These are phyloP conservation scores for Mucor mucedo DNA, from an alignment of 371 early-diverging fungal species.

Conservation along the genomic window DNA sequence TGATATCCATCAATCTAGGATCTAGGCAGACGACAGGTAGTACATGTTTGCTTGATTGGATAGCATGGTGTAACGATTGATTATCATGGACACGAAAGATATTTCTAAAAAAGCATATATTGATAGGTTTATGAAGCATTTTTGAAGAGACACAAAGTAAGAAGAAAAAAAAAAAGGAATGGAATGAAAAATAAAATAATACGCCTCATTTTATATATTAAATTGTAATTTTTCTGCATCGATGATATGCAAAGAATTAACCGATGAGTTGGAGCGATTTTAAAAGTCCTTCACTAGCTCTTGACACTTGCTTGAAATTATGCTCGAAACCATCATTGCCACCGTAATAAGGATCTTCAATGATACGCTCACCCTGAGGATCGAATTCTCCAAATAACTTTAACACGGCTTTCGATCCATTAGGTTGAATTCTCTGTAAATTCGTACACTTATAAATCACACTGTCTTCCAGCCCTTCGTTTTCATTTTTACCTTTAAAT, in stretches of 20 bases:
- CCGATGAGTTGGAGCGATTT: conserved; percentile 35
- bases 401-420: conserved; percentile 52
- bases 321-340: conserved; percentile 83
- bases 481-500: conserved; percentile 60
- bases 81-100: conserved; percentile 46
- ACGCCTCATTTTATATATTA: not conserved
- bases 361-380: conserved; percentile 76
- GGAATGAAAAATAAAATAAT: not conserved
- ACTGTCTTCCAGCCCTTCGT: not conserved
- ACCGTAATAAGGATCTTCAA: conserved; percentile 91
- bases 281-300: conserved; percentile 60
- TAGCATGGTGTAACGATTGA: conserved; percentile 17
- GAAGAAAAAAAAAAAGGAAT: not conserved
- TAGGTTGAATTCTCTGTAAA: conserved; percentile 36
- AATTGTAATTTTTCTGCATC: not conserved
- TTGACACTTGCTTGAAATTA: conserved; percentile 84
- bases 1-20: conserved; percentile 35
- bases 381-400: conserved; percentile 91
- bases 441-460: not conserved
- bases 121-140: conserved; percentile 11
- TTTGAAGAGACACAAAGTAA: not conserved
- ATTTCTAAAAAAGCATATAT: conserved; percentile 41
- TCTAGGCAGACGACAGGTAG: conserved; percentile 32
- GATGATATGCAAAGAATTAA: conserved; percentile 3
- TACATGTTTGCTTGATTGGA: conserved; percentile 7